phyloP scores from a whole-genome alignment of 306 rosid genomes.

The Trifolium fragiferum region DNA sequence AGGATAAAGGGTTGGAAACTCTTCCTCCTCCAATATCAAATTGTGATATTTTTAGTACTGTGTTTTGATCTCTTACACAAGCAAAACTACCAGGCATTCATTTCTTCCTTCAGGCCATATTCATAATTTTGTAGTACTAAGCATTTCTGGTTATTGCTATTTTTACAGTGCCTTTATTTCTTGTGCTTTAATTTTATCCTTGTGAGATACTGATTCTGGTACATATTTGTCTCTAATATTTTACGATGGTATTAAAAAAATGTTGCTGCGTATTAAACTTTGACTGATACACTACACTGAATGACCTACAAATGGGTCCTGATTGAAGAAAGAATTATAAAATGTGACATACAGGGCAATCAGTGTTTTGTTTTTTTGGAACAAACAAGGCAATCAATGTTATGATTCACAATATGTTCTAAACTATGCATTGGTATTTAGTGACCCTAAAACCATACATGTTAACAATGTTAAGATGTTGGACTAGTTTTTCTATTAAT shows the following conservation, averaged over 20 bases:
- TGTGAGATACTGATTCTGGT: not conserved
- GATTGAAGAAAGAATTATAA: constrained; percentile 10
- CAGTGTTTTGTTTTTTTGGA: no score
- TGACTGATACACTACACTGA: no score
- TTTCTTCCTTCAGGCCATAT: no score
- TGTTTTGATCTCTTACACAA: no score
- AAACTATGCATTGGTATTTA: no score
- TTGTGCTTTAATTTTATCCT: not conserved
- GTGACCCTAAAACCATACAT: no score
- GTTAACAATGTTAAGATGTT: no score
- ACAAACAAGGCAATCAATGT: no score
- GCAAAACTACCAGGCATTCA: no score
- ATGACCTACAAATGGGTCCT: not conserved
- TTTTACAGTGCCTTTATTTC: not conserved
- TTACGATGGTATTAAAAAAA: not conserved
- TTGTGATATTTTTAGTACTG: no score
- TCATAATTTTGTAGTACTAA: not conserved
- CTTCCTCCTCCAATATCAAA: not conserved
- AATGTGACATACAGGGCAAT: constrained; percentile 4
- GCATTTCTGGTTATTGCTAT: not conserved
- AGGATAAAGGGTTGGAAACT: not conserved
- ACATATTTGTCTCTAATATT: not conserved
- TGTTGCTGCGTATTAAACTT: not conserved
- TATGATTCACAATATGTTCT: no score
- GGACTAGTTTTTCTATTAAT: no score